A percentile compares a stretch with the other conserved stretches of the same genome.
Evolutionary conservation across 805 yeast genomes (phyloP).

Genomic region (Candida sanyiensis): DNA sequence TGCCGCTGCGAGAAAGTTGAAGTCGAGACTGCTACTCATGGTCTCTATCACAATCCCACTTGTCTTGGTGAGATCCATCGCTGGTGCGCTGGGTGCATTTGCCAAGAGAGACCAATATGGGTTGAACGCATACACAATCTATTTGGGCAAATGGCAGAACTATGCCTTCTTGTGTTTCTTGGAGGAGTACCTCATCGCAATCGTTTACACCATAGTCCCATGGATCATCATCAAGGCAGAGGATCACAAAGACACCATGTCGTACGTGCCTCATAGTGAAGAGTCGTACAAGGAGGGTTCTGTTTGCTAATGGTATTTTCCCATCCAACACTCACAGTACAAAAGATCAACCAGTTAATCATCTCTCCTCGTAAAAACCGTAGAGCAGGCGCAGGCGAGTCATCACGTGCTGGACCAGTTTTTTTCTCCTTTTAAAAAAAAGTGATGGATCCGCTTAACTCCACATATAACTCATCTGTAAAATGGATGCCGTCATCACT

Average conservation of each 20-base stretch:
- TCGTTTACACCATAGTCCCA: neutral
- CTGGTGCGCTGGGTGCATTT: slow-evolving; percentile 3
- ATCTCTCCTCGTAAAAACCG: too few species aligned
- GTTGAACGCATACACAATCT: slow-evolving; percentile 5
- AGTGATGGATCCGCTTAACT: too few species aligned
- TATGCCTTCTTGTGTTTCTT: slow-evolving; percentile 5
- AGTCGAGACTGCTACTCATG: neutral
- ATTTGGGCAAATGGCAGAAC: slow-evolving; percentile 7
- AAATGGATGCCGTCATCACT: too few species aligned
- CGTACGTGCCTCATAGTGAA: too few species aligned
- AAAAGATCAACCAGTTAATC: too few species aligned
- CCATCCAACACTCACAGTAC: too few species aligned
- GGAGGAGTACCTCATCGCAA: slow-evolving; percentile 2
- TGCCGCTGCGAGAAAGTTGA: neutral
- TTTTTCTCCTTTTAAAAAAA: too few species aligned
- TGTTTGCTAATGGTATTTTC: too few species aligned
- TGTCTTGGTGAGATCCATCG: slow-evolving; percentile 3
- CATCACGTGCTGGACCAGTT: too few species aligned
- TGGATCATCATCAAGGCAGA: slow-evolving; percentile 7
- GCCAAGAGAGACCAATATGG: slow-evolving; percentile 1
- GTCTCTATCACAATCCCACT: neutral
- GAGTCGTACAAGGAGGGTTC: too few species aligned
- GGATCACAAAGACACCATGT: neutral
- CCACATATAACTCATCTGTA: too few species aligned
- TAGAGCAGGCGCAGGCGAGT: too few species aligned